Evolutionary conservation across 1,284 basidiomycete species (phyloP).

Genomic region (Gymnopus androsaceus): DNA sequence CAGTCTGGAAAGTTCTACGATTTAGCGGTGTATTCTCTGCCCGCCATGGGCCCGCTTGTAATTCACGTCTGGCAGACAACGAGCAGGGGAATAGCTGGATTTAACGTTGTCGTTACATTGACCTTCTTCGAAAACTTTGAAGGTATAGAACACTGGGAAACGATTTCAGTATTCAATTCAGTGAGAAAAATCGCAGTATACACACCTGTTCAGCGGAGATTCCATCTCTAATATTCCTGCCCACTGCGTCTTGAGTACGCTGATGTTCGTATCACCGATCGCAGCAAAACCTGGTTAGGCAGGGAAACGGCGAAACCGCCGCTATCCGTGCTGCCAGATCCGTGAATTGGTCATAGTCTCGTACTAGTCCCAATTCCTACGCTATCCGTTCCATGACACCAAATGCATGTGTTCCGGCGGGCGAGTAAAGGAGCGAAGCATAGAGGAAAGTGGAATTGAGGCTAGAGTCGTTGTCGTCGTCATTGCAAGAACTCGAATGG

Average conservation of each 20-base stretch:
- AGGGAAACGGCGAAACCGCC: slow-evolving; percentile 40
- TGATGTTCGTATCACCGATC: slow-evolving; percentile 57
- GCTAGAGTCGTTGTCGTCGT: too few species aligned
- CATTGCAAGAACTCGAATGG: too few species aligned
- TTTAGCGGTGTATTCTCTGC: not conserved
- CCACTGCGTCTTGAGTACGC: slow-evolving; percentile 41
- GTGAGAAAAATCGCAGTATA: slow-evolving; percentile 15
- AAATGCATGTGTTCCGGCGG: slow-evolving; percentile 51
- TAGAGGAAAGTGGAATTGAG: too few species aligned
- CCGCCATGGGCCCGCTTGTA: slow-evolving; percentile 5
- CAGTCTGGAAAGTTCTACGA: not conserved
- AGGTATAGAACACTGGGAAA: slow-evolving; percentile 33
- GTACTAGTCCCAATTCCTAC: slow-evolving; percentile 26
- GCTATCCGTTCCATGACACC: slow-evolving; percentile 51
- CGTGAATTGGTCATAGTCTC: not conserved
- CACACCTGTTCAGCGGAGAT: slow-evolving; percentile 53
- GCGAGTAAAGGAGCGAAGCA: slow-evolving; percentile 52
- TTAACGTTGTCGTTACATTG: slow-evolving; percentile 6
- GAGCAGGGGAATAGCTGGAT: not conserved
- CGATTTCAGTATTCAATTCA: not conserved
- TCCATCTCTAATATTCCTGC: slow-evolving; percentile 61
- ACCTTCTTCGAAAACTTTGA: slow-evolving; percentile 25
- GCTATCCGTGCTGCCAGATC: too few species aligned
- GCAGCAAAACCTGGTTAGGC: slow-evolving; percentile 51
- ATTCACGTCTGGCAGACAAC: slow-evolving; percentile 1